Percentiles rank a stretch among this genome's conserved stretches.
Conservation (phyloP, 2,329 filamentous ascomycete genomes). For the Colletotrichum endophyticum region DNA sequence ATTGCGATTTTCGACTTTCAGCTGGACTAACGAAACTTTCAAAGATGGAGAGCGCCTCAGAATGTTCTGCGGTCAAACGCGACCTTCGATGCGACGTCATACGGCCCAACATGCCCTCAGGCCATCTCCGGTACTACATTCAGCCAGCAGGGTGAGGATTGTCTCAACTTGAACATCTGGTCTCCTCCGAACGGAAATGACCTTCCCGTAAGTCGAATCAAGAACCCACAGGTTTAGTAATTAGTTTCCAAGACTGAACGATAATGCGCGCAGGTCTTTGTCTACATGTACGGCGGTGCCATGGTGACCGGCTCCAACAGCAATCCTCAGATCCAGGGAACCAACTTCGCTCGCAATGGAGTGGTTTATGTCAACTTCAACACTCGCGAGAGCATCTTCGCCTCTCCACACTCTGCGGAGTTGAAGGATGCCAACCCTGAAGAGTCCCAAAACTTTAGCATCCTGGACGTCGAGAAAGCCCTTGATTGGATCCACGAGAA, state of each 20-base stretch:
- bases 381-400: conserved; percentile 46
- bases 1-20: background rate
- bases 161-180: conserved; percentile 47
- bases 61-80: conserved; percentile 22
- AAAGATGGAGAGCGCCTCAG: conserved; percentile 31
- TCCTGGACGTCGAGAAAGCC: conserved; percentile 40
- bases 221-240: background rate
- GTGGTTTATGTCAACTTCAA: conserved; percentile 44
- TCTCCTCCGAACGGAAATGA: conserved; percentile 27
- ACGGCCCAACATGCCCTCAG: conserved; percentile 31
- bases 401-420: conserved; percentile 46
- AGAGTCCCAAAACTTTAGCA: conserved; percentile 30
- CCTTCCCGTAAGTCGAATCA: conserved; percentile 27
- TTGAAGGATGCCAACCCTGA: conserved; percentile 31
- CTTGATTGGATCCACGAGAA: conserved; percentile 45
- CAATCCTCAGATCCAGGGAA: conserved; percentile 41
- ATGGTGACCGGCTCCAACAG: conserved; percentile 46
- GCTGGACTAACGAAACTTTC: background rate
- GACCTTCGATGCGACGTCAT: conserved; percentile 26
- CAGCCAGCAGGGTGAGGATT: conserved; percentile 39
- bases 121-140: conserved; percentile 23
- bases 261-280: conserved; percentile 32
- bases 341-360: conserved; percentile 40
- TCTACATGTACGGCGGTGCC: conserved; percentile 50
- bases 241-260: background rate